Base-by-base conservation (phyloP, 352 stramenopile genomes). In the Phytophthora tentaculata region DNA sequence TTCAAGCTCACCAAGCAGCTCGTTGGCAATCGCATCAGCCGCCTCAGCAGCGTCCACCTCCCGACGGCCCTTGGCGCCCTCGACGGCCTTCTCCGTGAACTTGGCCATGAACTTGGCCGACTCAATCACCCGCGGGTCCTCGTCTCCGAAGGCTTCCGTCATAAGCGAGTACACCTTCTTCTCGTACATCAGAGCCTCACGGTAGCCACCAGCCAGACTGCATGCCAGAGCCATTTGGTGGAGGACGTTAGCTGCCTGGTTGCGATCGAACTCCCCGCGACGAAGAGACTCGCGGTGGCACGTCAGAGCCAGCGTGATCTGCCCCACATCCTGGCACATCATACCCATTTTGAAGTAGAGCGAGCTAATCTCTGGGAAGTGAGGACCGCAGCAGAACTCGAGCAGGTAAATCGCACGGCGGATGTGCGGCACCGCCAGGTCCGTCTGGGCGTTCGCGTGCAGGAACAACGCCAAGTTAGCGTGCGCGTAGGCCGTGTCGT, bases 321-420 rank as follows among this genome's bases (percentile, higher is more conserved):
- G 90, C 4, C 84, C 88, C 20, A 94, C 81, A 61, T 98, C 90
- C 51, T 97, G 90, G 80, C 97, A 99, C 72, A 98, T 94, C 61
- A 91, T 97, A 50, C 95, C 96, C 76, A 98, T 88, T 72, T 97
- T 97, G 75, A 98, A 94, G 73, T 98, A 79, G 5, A 94, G 80
- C 51, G 87, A 88, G 45, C 86, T 92, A 57, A 98, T 88, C 71
- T 98, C 94, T 8, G 91, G 80, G 66, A 96, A 96, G 63, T 97
- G 87, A 49, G 87, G 87, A 3, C 97, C 96, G 23, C 80, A 90
- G 69, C 97, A 89, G 24, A 98, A 78, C 71, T 99, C 95, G 59
- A 98, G 88, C 47, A 99, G 69, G 66, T 98, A 98, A 66, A 98
- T 90, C 8, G 91, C 84, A 37, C 95, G 93, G 19, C 90, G 88